Conservation (phyloP, 805 yeast genomes). For the Kuraishia piskuri region DNA sequence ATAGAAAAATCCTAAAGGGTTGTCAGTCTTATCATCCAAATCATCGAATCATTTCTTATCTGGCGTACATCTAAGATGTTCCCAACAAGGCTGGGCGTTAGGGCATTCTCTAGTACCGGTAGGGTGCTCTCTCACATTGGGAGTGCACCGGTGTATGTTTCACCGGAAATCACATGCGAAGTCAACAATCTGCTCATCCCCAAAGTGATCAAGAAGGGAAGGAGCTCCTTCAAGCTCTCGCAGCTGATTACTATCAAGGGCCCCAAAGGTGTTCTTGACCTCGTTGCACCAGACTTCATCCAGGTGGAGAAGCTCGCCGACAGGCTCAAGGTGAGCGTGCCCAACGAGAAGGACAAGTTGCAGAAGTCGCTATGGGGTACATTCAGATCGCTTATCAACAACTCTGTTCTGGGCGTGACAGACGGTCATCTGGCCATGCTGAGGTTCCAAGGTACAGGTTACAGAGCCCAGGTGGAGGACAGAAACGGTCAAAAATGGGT, state of each 20-base stretch:
- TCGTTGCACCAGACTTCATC: constrained; percentile 70
- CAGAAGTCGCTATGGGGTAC: constrained; percentile 97
- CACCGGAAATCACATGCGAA: constrained; percentile 48
- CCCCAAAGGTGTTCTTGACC: constrained; percentile 61
- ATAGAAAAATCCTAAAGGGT: no score
- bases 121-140: constrained; percentile 61
- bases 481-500: constrained; percentile 45
- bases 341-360: constrained; percentile 42
- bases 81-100: background rate
- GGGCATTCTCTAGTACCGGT: constrained; percentile 15
- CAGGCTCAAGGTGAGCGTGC: constrained; percentile 43
- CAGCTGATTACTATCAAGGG: constrained; percentile 58
- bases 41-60: no score
- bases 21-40: no score
- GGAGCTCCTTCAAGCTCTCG: constrained; percentile 46
- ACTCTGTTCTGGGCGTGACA: constrained; percentile 77
- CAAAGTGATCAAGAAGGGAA: constrained; percentile 58
- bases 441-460: constrained; percentile 94
- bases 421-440: constrained; percentile 89
- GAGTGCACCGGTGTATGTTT: constrained; percentile 61
- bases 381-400: constrained; percentile 65
- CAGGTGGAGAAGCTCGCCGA: constrained; percentile 29
- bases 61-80: background rate
- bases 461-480: constrained; percentile 74
- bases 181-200: constrained; percentile 45